Evolutionary conservation across 768 basidiomycete species (phyloP).

Genomic region (Kwoniella pini): DNA sequence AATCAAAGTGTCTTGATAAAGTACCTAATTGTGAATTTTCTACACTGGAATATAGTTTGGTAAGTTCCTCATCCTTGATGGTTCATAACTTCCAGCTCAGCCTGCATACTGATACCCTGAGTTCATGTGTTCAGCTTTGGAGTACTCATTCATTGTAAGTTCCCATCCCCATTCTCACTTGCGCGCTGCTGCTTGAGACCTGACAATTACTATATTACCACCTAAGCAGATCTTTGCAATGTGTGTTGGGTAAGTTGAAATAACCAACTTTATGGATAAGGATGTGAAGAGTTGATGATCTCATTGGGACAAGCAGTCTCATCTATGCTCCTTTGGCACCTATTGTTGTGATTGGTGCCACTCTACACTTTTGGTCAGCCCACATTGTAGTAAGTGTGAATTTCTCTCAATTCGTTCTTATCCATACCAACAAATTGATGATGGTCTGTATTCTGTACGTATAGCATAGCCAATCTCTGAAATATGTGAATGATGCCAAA

Average conservation of each 20-base stretch:
- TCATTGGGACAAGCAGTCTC: conserved; percentile 51
- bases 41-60: no score
- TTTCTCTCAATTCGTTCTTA: background rate
- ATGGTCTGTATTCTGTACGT: background rate
- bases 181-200: background rate
- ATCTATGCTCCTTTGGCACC: conserved; percentile 93
- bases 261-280: conserved; percentile 3
- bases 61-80: conserved; percentile 8
- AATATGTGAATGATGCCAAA: conserved; percentile 84
- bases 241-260: conserved; percentile 32
- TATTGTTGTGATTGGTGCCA: conserved; percentile 75
- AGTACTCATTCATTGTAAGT: conserved; percentile 44
- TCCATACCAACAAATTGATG: background rate
- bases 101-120: conserved; percentile 1
- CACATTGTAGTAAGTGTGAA: conserved; percentile 33
- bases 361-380: conserved; percentile 72
- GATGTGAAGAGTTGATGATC: background rate
- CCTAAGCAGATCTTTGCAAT: conserved; percentile 45
- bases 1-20: background rate
- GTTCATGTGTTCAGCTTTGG: conserved; percentile 35
- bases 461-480: conserved; percentile 62
- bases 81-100: background rate
- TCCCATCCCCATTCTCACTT: background rate
- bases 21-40: background rate
- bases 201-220: background rate